A percentile compares a stretch with the other conserved stretches of the same genome.
These are phyloP conservation scores for Pythium biforme DNA, from an alignment of 352 stramenopile genomes.

Conservation along the genomic window DNA sequence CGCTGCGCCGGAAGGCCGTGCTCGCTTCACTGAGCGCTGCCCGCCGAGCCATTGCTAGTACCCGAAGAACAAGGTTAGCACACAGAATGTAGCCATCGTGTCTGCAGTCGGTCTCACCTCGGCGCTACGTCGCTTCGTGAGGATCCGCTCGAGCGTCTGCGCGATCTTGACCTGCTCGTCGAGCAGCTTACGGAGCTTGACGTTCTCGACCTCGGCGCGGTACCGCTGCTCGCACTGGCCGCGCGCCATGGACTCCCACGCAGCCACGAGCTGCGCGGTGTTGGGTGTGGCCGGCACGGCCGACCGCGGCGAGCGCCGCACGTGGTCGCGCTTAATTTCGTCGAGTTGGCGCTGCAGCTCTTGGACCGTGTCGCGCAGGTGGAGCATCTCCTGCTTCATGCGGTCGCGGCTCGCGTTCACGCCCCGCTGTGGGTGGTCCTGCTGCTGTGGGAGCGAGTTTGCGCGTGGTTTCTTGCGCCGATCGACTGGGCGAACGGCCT, in stretches of 20 bases:
- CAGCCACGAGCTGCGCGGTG: constrained; percentile 38
- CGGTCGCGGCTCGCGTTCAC: constrained; percentile 21
- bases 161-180: constrained; percentile 64
- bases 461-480: background rate
- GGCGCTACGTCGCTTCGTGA: constrained; percentile 14
- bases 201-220: constrained; percentile 57
- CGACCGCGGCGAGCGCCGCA: constrained; percentile 3
- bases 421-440: background rate
- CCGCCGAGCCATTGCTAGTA: background rate
- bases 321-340: constrained; percentile 20
- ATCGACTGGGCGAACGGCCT: no score
- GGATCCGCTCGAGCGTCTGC: constrained; percentile 19
- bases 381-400: constrained; percentile 35
- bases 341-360: constrained; percentile 36
- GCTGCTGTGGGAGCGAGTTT: background rate
- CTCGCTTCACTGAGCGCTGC: background rate
- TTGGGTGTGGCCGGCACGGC: background rate
- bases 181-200: constrained; percentile 50
- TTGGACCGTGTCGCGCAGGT: constrained; percentile 36
- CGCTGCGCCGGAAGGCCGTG: background rate
- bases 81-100: background rate
- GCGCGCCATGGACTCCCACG: constrained; percentile 23
- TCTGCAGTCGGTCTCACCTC: constrained; percentile 8
- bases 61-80: background rate
- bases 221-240: constrained; percentile 28